A percentile compares a stretch with the other conserved stretches of the same genome.
phyloP scores from a whole-genome alignment of 306 rosid species.

The Abrus precatorius region DNA sequence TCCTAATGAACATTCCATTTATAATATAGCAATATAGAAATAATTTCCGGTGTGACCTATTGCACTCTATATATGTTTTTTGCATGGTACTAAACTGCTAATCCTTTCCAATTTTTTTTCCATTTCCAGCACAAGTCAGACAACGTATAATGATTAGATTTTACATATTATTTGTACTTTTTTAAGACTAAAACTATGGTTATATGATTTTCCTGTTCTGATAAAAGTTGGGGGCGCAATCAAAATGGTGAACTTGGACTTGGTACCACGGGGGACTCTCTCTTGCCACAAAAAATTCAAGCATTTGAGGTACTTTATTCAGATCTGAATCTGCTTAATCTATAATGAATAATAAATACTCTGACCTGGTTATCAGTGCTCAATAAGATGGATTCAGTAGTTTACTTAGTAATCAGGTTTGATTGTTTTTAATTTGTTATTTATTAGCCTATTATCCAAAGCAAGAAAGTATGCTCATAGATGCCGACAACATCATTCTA shows the following conservation, averaged over 20 bases:
- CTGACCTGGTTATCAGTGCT: neutral
- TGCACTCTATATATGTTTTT: neutral
- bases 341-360: neutral
- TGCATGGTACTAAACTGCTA: neutral
- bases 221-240: slow-evolving; percentile 94
- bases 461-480: slow-evolving; percentile 2
- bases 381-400: slow-evolving; percentile 8
- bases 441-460: neutral
- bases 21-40: neutral
- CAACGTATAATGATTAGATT: neutral
- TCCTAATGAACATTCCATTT: slow-evolving; percentile 7
- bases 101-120: neutral
- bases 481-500: neutral
- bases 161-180: neutral
- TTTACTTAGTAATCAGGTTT: slow-evolving; percentile 1
- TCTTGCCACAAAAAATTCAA: slow-evolving; percentile 81
- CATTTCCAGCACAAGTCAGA: neutral
- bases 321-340: slow-evolving; percentile 37
- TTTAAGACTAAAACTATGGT: neutral
- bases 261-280: slow-evolving; percentile 86
- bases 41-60: slow-evolving; percentile 4
- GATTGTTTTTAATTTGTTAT: neutral
- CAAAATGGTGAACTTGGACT: slow-evolving; percentile 98
- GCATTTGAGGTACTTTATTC: slow-evolving; percentile 75
- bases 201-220: slow-evolving; percentile 29